Conservation (phyloP, 2,329 filamentous ascomycete species). For the Neofusicoccum cordaticola region DNA sequence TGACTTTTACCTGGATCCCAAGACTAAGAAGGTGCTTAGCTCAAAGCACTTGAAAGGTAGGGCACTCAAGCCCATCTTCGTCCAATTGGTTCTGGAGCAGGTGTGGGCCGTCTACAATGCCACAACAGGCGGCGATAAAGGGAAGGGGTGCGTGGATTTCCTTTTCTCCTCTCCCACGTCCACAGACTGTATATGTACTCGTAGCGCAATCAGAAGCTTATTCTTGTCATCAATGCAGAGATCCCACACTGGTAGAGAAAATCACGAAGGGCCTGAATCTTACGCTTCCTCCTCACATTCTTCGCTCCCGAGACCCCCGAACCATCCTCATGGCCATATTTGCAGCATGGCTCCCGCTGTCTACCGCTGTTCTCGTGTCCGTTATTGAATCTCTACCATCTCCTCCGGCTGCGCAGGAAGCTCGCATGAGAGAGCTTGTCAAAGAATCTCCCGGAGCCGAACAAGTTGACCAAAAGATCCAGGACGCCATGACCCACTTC, state of each 20-base stretch:
- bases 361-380: slow-evolving; percentile 87
- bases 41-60: slow-evolving; percentile 91
- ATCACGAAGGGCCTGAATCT: slow-evolving; percentile 90
- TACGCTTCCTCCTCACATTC: slow-evolving; percentile 77
- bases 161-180: slow-evolving; percentile 26
- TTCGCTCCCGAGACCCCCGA: slow-evolving; percentile 78
- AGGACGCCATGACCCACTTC: slow-evolving; percentile 79
- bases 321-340: slow-evolving; percentile 85
- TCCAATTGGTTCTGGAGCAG: slow-evolving; percentile 90
- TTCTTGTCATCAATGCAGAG: slow-evolving; percentile 49
- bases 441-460: slow-evolving; percentile 74
- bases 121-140: slow-evolving; percentile 76
- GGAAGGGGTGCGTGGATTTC: slow-evolving; percentile 66
- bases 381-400: slow-evolving; percentile 91
- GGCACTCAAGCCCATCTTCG: slow-evolving; percentile 92
- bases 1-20: slow-evolving; percentile 93
- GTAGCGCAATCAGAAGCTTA: slow-evolving; percentile 37
- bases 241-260: slow-evolving; percentile 80
- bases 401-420: slow-evolving; percentile 73
- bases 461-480: slow-evolving; percentile 66
- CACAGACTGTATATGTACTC: slow-evolving; percentile 1
- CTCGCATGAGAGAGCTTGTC: slow-evolving; percentile 75
- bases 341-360: slow-evolving; percentile 84
- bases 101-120: slow-evolving; percentile 96
- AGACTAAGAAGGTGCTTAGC: slow-evolving; percentile 88